Conservation (phyloP, 2,329 filamentous ascomycete genomes). For the Arthrobotrys musiformis region DNA sequence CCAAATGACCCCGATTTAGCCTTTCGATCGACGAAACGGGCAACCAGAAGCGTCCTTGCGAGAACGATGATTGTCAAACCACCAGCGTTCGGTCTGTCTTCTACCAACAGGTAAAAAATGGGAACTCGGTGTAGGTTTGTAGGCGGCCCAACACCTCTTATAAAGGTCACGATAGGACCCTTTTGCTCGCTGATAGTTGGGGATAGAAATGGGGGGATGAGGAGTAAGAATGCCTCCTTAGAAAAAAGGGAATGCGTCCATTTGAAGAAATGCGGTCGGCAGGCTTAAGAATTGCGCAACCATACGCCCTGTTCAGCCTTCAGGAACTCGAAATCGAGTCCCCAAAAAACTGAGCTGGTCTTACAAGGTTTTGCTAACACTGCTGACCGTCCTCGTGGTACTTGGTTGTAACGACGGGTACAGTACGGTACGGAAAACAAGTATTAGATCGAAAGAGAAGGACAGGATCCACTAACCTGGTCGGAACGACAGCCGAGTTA, state of each 20-base stretch:
- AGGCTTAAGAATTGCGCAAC: slow-evolving; percentile 48
- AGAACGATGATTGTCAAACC: slow-evolving; percentile 54
- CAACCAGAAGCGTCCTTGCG: slow-evolving; percentile 46
- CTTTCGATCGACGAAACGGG: slow-evolving; percentile 53
- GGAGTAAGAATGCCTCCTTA: slow-evolving; percentile 47
- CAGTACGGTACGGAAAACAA: not conserved
- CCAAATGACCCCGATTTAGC: slow-evolving; percentile 53
- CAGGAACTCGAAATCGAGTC: slow-evolving; percentile 43
- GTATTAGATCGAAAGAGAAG: slow-evolving; percentile 9
- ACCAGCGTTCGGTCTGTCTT: slow-evolving; percentile 32
- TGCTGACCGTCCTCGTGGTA: slow-evolving; percentile 45
- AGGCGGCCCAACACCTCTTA: slow-evolving; percentile 26
- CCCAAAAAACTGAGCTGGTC: slow-evolving; percentile 28
- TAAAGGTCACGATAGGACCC: slow-evolving; percentile 2
- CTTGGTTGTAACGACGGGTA: slow-evolving; percentile 5
- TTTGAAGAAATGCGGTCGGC: slow-evolving; percentile 53
- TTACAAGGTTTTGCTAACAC: slow-evolving; percentile 36
- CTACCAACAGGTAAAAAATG: slow-evolving; percentile 17
- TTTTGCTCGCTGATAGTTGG: slow-evolving; percentile 5
- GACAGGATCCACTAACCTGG: slow-evolving; percentile 45
- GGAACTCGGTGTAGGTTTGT: slow-evolving; percentile 25
- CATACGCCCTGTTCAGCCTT: slow-evolving; percentile 31
- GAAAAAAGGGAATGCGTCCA: slow-evolving; percentile 31
- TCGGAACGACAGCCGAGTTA: slow-evolving; percentile 49
- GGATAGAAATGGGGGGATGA: slow-evolving; percentile 34